phyloP scores from a whole-genome alignment of 805 yeast genomes.

The Ogataea pini region DNA sequence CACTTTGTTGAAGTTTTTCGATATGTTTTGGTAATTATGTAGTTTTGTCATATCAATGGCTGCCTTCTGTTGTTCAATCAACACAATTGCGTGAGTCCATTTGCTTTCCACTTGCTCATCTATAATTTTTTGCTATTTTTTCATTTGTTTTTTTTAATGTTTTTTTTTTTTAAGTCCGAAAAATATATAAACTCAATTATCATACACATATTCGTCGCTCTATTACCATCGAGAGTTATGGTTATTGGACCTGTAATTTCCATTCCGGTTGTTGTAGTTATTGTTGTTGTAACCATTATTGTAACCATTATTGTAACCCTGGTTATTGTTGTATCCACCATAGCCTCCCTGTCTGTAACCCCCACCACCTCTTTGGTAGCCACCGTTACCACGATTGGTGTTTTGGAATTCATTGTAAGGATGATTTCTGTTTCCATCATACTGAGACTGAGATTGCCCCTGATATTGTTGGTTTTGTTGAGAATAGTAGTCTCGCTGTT shows the following conservation, averaged over 20 bases:
- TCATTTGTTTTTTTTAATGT: neutral
- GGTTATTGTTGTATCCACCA: neutral
- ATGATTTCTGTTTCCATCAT: slow-evolving; percentile 11
- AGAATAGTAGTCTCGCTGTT: slow-evolving; percentile 14
- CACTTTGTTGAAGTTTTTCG: slow-evolving; percentile 14
- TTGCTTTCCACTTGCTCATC: neutral
- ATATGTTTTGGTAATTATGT: slow-evolving; percentile 17
- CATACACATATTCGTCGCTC: neutral
- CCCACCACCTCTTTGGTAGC: neutral
- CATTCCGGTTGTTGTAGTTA: slow-evolving; percentile 6
- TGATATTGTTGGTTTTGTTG: slow-evolving; percentile 20
- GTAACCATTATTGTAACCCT: slow-evolving; percentile 13
- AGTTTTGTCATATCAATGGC: slow-evolving; percentile 16
- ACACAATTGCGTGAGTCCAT: too few species aligned
- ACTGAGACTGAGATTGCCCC: slow-evolving; percentile 3
- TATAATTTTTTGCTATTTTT: neutral
- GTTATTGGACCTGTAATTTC: slow-evolving; percentile 3
- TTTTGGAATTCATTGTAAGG: slow-evolving; percentile 22
- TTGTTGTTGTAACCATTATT: slow-evolving; percentile 4
- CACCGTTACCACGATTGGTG: slow-evolving; percentile 8
- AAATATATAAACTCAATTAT: neutral
- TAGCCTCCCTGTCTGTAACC: neutral
- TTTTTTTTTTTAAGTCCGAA: neutral
- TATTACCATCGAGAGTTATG: slow-evolving; percentile 8
- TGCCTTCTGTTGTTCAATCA: neutral